phyloP scores from a whole-genome alignment of 1,284 basidiomycete species.

The Moesziomyces aphidis region DNA sequence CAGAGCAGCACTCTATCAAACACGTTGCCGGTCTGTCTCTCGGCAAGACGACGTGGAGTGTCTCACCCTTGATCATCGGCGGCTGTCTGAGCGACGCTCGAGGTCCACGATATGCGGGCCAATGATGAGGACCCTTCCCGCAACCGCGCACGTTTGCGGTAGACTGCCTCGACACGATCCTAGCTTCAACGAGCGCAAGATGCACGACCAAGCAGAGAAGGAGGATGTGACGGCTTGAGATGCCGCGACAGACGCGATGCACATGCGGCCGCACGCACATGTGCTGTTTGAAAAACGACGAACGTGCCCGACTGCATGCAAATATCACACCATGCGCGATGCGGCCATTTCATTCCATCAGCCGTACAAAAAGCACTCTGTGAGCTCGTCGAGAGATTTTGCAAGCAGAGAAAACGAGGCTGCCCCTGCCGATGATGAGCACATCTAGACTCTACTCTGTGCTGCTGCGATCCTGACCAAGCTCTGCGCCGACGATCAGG shows the following conservation, averaged over 20 bases:
- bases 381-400: no score
- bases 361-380: no score
- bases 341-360: no score
- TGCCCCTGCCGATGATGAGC: background rate
- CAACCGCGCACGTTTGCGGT: no score
- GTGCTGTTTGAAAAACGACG: background rate
- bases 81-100: slow-evolving; percentile 4
- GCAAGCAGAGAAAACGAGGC: background rate
- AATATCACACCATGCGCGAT: no score
- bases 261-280: background rate
- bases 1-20: background rate
- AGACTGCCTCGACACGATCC: no score
- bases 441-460: background rate
- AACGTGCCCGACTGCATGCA: background rate
- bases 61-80: slow-evolving; percentile 29
- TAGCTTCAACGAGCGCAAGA: background rate
- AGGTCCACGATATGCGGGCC: background rate
- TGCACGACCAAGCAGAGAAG: no score
- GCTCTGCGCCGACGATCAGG: background rate
- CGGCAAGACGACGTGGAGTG: background rate
- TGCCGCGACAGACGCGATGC: background rate
- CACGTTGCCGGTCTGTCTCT: background rate
- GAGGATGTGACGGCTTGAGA: background rate
- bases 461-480: background rate
- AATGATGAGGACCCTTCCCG: background rate